These are phyloP conservation scores for Coix lacrymajobi DNA, from an alignment of 176 grass and related monocot species.

Conservation along the genomic window DNA sequence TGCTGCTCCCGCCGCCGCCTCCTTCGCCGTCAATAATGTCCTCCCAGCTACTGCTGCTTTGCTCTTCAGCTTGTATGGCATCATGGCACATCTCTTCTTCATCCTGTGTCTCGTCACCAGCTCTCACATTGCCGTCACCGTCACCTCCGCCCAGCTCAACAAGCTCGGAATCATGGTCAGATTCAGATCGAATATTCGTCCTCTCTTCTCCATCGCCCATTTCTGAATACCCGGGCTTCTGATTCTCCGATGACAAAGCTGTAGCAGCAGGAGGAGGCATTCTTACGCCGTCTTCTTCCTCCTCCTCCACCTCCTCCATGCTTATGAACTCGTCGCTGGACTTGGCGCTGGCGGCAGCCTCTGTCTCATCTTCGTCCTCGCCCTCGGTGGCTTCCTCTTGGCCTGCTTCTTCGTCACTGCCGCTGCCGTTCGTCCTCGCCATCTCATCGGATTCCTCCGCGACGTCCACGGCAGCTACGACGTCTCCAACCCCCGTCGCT, in stretches of 20 bases:
- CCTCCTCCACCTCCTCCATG: constrained; percentile 14
- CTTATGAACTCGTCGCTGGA: constrained; percentile 34
- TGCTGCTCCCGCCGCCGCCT: not conserved
- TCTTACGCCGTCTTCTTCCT: not conserved
- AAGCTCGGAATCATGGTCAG: not conserved
- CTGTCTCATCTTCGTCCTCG: not conserved
- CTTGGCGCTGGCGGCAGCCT: not conserved
- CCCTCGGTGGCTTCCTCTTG: not conserved
- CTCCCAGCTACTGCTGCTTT: not conserved
- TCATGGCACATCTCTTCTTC: not conserved
- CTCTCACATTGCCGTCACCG: not conserved
- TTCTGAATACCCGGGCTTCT: not conserved
- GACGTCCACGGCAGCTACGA: not conserved
- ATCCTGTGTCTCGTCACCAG: not conserved
- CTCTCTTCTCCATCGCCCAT: not conserved
- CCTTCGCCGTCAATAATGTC: not conserved
- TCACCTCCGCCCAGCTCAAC: not conserved
- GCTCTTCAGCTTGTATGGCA: not conserved
- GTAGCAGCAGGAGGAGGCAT: not conserved
- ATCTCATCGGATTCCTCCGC: not conserved
- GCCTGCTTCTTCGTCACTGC: not conserved
- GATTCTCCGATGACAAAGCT: not conserved
- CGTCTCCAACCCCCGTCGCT: not conserved
- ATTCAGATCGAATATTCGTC: not conserved
- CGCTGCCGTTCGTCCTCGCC: not conserved